phyloP scores from a whole-genome alignment of 805 yeast genomes.

The Yamadazyma sp. region DNA sequence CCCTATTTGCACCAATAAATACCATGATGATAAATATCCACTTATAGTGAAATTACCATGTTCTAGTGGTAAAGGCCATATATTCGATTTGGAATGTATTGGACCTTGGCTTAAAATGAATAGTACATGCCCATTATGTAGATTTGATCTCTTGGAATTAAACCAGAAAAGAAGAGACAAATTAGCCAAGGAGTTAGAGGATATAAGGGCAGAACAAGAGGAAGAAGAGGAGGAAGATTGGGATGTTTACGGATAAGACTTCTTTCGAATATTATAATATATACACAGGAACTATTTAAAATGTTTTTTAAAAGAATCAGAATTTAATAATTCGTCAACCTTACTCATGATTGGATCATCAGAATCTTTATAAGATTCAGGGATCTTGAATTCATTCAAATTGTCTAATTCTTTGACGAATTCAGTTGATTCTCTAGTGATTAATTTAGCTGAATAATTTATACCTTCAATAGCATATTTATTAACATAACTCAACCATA shows the following conservation, averaged over 20 bases:
- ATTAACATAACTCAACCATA: conserved; percentile 73
- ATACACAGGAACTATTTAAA: conserved; percentile 21
- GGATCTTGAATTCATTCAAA: conserved; percentile 21
- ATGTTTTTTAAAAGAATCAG: conserved; percentile 66
- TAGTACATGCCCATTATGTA: conserved; percentile 81
- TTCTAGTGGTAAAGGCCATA: conserved; percentile 46
- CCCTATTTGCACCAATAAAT: conserved; percentile 79
- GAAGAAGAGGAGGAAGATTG: conserved; percentile 66
- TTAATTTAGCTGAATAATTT: conserved; percentile 70
- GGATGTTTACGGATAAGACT: conserved; percentile 69
- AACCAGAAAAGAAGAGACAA: conserved; percentile 25
- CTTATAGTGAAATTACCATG: conserved; percentile 77
- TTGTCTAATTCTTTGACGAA: conserved; percentile 25
- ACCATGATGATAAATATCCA: conserved; percentile 71
- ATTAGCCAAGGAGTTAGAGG: conserved; percentile 31
- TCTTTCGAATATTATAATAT: neutral
- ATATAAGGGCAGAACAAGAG: conserved; percentile 42
- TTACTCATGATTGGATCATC: conserved; percentile 56
- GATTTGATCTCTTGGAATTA: conserved; percentile 60
- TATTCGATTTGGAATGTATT: conserved; percentile 85
- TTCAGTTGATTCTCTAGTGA: conserved; percentile 30
- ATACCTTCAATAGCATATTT: conserved; percentile 80
- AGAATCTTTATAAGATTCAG: conserved; percentile 29
- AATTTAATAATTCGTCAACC: conserved; percentile 67
- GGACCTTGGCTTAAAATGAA: conserved; percentile 82